Evolutionary conservation across 1,284 basidiomycete species (phyloP).

Genomic region (Schizopora paradoxa): DNA sequence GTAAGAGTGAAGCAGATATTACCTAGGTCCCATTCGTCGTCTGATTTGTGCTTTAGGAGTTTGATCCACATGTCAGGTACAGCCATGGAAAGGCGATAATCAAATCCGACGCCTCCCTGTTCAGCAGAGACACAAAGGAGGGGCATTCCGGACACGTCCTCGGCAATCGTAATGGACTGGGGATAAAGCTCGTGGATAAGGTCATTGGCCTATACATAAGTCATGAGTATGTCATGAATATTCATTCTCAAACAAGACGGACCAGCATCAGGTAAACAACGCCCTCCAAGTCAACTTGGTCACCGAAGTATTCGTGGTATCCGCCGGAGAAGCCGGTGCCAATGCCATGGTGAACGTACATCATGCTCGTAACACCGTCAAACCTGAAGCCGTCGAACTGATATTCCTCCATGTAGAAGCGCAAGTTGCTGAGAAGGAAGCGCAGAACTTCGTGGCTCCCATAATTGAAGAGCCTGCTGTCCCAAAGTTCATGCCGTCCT

Average conservation of each 20-base stretch:
- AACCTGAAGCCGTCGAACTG: conserved; percentile 97
- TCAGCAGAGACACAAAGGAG: conserved; percentile 78
- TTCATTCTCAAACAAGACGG: conserved; percentile 29
- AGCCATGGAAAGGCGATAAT: conserved; percentile 97
- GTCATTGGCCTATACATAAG: conserved; percentile 76
- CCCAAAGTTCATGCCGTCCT: conserved; percentile 95
- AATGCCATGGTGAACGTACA: conserved; percentile 97
- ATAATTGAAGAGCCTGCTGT: conserved; percentile 96
- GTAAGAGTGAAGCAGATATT: conserved; percentile 88
- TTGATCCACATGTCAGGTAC: conserved; percentile 99
- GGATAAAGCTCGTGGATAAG: conserved; percentile 83
- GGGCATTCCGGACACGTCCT: conserved; percentile 98
- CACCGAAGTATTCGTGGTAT: conserved; percentile 97
- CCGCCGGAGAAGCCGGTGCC: conserved; percentile 96
- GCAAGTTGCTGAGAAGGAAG: conserved; percentile 91
- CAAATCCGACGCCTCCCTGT: conserved; percentile 92
- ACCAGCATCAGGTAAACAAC: conserved; percentile 97
- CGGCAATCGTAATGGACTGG: conserved; percentile 84
- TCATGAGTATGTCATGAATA: conserved; percentile 8
- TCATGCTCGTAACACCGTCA: conserved; percentile 98
- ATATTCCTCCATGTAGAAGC: conserved; percentile 95
- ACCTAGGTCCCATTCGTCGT: conserved; percentile 86
- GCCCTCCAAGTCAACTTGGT: conserved; percentile 79
- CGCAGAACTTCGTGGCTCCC: conserved; percentile 89
- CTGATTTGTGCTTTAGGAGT: conserved; percentile 86